Conservation (phyloP, 345 rosid species). For the Nephelium lappaceum region DNA sequence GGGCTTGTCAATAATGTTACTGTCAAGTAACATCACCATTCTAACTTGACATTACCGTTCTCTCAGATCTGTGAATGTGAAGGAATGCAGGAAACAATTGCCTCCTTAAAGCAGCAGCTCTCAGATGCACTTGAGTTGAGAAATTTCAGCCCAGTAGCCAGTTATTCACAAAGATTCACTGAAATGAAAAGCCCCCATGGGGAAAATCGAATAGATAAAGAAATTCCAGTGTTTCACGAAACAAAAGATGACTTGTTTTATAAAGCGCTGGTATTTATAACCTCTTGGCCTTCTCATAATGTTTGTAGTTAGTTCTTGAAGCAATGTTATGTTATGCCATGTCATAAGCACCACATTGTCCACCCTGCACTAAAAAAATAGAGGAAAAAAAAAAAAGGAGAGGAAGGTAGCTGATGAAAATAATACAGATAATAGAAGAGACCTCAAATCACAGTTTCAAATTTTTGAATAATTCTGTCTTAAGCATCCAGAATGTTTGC, state of each 20-base stretch:
- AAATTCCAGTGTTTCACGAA: constrained; percentile 32
- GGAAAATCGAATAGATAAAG: constrained; percentile 35
- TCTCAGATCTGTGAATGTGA: constrained; percentile 76
- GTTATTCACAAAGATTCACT: constrained; percentile 42
- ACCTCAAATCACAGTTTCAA: not conserved
- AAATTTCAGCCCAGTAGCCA: constrained; percentile 37
- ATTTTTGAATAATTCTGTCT: not conserved
- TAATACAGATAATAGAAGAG: not conserved
- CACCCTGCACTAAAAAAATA: not conserved
- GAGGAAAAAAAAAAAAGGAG: not conserved
- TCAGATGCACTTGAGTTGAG: constrained; percentile 56
- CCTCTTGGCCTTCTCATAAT: constrained; percentile 18
- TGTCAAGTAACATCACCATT: not conserved
- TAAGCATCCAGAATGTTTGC: not conserved
- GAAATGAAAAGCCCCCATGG: constrained; percentile 38
- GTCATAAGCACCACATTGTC: not conserved
- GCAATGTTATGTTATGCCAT: constrained; percentile 3
- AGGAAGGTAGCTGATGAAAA: not conserved
- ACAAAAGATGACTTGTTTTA: constrained; percentile 35
- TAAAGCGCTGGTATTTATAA: constrained; percentile 51
- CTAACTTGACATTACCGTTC: constrained; percentile 30
- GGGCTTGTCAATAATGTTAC: not conserved
- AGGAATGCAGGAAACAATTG: constrained; percentile 64
- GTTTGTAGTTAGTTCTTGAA: constrained; percentile 8
- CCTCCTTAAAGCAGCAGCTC: constrained; percentile 74